phyloP scores from a whole-genome alignment of 306 rosid species.

The Pachyrhizus erosus region DNA sequence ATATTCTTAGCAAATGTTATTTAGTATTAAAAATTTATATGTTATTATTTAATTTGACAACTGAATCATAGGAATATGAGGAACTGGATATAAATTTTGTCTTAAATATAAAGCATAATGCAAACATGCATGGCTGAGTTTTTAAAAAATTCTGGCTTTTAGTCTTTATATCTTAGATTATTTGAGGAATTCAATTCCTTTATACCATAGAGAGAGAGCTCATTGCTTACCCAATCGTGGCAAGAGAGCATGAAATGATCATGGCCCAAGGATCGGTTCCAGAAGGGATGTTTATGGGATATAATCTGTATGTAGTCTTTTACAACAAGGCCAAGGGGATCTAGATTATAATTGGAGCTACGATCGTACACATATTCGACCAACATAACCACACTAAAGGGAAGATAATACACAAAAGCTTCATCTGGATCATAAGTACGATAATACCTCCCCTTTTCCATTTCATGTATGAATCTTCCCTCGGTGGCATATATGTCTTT shows the following conservation, averaged over 20 bases:
- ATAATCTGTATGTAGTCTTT: constrained; percentile 54
- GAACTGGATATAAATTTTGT: not conserved
- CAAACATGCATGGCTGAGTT: not conserved
- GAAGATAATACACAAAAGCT: constrained; percentile 60
- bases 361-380: constrained; percentile 47
- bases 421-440: constrained; percentile 58
- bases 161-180: not conserved
- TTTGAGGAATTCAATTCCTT: not conserved
- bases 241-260: constrained; percentile 76
- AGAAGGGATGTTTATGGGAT: constrained; percentile 53
- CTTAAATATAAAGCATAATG: not conserved
- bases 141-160: not conserved
- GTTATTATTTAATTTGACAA: not conserved
- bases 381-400: constrained; percentile 59
- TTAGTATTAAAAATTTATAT: not conserved
- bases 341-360: not conserved
- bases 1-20: not conserved
- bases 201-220: not conserved
- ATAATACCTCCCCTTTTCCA: constrained; percentile 56
- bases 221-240: constrained; percentile 60
- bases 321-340: constrained; percentile 34
- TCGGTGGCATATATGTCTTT: constrained; percentile 58
- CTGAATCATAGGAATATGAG: not conserved
- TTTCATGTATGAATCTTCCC: constrained; percentile 63
- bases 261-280: constrained; percentile 63